Percentiles rank a stretch among this genome's conserved stretches.
These are phyloP conservation scores for Alternaria infectoria DNA, from an alignment of 2,329 filamentous ascomycete genomes.

Conservation along the genomic window DNA sequence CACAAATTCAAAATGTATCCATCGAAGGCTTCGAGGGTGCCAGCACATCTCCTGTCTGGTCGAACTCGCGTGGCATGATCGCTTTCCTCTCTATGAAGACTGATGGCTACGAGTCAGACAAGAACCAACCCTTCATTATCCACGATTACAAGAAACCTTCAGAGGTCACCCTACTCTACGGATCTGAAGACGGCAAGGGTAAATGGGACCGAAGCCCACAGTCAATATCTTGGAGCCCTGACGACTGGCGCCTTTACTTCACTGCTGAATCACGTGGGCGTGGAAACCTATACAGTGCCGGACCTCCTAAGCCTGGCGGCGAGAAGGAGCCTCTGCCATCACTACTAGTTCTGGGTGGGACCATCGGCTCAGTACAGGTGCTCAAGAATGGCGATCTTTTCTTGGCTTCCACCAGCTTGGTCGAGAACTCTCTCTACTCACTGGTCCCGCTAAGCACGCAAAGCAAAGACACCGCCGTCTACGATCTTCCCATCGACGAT, in stretches of 20 bases:
- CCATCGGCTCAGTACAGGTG: slow-evolving; percentile 55
- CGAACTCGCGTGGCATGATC: slow-evolving; percentile 71
- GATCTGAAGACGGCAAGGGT: slow-evolving; percentile 67
- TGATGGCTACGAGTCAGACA: slow-evolving; percentile 81
- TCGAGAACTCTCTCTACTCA: slow-evolving; percentile 75
- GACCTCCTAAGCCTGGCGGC: slow-evolving; percentile 16
- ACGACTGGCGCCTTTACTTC: slow-evolving; percentile 70
- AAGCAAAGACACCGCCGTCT: slow-evolving; percentile 16
- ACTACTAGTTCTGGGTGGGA: slow-evolving; percentile 43
- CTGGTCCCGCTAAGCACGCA: slow-evolving; percentile 54
- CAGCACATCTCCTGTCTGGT: slow-evolving; percentile 72
- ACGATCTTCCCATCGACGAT: slow-evolving; percentile 29
- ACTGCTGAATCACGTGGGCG: slow-evolving; percentile 74
- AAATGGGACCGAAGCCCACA: slow-evolving; percentile 63
- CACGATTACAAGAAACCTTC: slow-evolving; percentile 65
- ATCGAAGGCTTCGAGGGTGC: slow-evolving; percentile 70
- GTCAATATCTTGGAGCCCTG: slow-evolving; percentile 57
- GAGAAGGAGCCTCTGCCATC: slow-evolving; percentile 26
- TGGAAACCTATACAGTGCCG: slow-evolving; percentile 61
- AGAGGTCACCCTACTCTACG: slow-evolving; percentile 65
- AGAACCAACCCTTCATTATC: slow-evolving; percentile 70
- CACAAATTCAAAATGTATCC: slow-evolving; percentile 58
- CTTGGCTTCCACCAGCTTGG: slow-evolving; percentile 69
- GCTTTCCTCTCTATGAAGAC: slow-evolving; percentile 81
- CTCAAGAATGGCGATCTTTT: slow-evolving; percentile 64